Percentiles rank a stretch among this genome's conserved stretches.
These are phyloP conservation scores for Cutaneotrichosporon arboriforme DNA, from an alignment of 1,284 basidiomycete species.

Conservation along the genomic window DNA sequence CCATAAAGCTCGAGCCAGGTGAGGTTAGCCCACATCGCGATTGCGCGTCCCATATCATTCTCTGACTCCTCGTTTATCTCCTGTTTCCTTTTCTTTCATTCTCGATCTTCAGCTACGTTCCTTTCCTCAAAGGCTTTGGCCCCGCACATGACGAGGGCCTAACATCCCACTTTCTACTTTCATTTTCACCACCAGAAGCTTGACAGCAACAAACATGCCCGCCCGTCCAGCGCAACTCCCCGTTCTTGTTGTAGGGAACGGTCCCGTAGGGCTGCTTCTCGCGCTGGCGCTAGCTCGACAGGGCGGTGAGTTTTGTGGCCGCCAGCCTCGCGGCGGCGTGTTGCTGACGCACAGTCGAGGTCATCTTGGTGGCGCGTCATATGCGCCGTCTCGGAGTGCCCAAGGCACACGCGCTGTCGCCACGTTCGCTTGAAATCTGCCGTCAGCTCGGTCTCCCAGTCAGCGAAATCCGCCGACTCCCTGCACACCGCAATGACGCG, in stretches of 20 bases:
- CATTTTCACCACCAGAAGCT: too few relatives aligned
- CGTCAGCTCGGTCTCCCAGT: conserved; percentile 21
- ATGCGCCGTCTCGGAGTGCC: conserved; percentile 23
- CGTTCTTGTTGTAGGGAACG: conserved; percentile 23
- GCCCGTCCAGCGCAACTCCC: conserved; percentile 7
- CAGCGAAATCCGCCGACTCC: conserved; percentile 15
- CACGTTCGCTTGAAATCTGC: conserved; percentile 24
- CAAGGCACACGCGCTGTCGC: conserved; percentile 25
- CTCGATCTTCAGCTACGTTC: too few relatives aligned
- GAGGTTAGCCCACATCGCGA: too few relatives aligned
- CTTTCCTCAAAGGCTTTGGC: too few relatives aligned
- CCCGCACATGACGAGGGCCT: too few relatives aligned
- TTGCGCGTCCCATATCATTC: too few relatives aligned
- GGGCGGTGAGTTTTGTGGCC: conserved; percentile 11
- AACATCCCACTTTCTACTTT: too few relatives aligned
- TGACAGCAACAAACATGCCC: not conserved
- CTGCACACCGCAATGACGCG: conserved; percentile 21
- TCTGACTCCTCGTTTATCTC: too few relatives aligned
- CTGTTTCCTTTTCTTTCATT: too few relatives aligned
- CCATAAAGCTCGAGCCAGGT: too few relatives aligned
- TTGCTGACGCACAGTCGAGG: conserved; percentile 16
- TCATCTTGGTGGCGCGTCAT: conserved; percentile 23
- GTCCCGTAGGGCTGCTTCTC: conserved; percentile 22
- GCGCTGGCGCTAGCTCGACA: conserved; percentile 19
- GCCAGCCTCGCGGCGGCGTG: not conserved